These are phyloP conservation scores for Aeminium ludgeri DNA, from an alignment of 495 filamentous ascomycete species.

Conservation along the genomic window DNA sequence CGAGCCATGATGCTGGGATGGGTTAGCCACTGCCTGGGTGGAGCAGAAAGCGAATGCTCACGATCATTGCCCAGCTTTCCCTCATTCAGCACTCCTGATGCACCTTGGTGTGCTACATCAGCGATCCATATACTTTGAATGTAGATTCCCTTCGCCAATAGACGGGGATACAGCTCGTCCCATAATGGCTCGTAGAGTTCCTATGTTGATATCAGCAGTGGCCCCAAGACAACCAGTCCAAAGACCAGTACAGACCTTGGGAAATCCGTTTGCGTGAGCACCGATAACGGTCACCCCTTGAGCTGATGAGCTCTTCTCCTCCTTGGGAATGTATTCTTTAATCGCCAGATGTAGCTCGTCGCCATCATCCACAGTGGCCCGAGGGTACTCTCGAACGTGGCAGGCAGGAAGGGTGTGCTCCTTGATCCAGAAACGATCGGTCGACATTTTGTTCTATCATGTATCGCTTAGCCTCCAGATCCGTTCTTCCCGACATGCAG, in stretches of 20 bases:
- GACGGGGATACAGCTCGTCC: constrained; percentile 25
- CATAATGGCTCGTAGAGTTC: constrained; percentile 33
- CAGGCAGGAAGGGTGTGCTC: constrained; percentile 23
- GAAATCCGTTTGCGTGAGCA: constrained; percentile 31
- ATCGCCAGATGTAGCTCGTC: constrained; percentile 27
- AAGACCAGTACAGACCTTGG: constrained; percentile 22
- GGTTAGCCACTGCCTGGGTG: not conserved
- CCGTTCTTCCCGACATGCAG: too few species aligned
- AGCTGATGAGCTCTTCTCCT: constrained; percentile 13
- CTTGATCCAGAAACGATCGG: constrained; percentile 19
- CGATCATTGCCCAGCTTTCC: constrained; percentile 27
- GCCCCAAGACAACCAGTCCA: not conserved
- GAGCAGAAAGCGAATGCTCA: constrained; percentile 11
- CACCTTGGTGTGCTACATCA: constrained; percentile 29
- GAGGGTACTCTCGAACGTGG: constrained; percentile 26
- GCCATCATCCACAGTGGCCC: constrained; percentile 21
- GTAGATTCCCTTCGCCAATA: constrained; percentile 17
- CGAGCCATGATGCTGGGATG: constrained; percentile 47
- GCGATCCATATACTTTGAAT: constrained; percentile 31
- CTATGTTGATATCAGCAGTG: constrained; percentile 12
- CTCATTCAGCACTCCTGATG: constrained; percentile 26
- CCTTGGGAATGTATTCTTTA: constrained; percentile 30
- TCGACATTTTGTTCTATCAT: constrained; percentile 21
- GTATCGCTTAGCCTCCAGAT: too few species aligned
- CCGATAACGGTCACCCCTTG: constrained; percentile 31